Conservation (phyloP, 2,329 filamentous ascomycete species). For the Talaromyces marneffei region DNA sequence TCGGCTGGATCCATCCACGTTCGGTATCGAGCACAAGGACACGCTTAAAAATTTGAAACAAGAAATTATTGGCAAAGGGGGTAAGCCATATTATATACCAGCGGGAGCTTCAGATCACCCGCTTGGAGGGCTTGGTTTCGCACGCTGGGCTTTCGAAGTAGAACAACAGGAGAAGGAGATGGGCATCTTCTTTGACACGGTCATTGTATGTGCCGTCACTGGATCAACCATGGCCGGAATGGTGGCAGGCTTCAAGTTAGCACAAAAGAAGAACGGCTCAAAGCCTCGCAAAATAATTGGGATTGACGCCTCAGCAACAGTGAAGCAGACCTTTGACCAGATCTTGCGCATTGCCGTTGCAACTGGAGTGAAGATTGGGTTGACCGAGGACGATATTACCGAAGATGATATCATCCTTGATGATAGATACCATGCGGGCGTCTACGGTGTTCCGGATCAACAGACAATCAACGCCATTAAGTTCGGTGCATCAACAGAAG, state of each 20-base stretch:
- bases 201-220: slow-evolving; percentile 66
- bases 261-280: slow-evolving; percentile 43
- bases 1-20: slow-evolving; percentile 53
- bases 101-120: slow-evolving; percentile 66
- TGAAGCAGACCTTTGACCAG: slow-evolving; percentile 58
- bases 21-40: slow-evolving; percentile 64
- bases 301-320: slow-evolving; percentile 59
- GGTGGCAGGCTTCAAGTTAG: slow-evolving; percentile 65
- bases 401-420: slow-evolving; percentile 59
- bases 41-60: slow-evolving; percentile 52
- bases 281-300: slow-evolving; percentile 55
- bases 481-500: slow-evolving; percentile 63
- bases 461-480: slow-evolving; percentile 62
- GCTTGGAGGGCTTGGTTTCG: slow-evolving; percentile 64
- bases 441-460: slow-evolving; percentile 62
- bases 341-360: slow-evolving; percentile 60
- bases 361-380: slow-evolving; percentile 59
- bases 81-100: slow-evolving; percentile 65
- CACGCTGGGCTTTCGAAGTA: slow-evolving; percentile 66
- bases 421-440: slow-evolving; percentile 59
- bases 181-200: slow-evolving; percentile 60
- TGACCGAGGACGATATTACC: slow-evolving; percentile 54
- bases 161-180: slow-evolving; percentile 55
- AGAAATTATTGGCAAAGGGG: slow-evolving; percentile 49
- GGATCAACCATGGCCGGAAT: slow-evolving; percentile 67